A percentile compares a stretch with the other conserved stretches of the same genome.
These are phyloP conservation scores for Kurtzmaniella cleridarum DNA, from an alignment of 805 yeast genomes.

Conservation along the genomic window DNA sequence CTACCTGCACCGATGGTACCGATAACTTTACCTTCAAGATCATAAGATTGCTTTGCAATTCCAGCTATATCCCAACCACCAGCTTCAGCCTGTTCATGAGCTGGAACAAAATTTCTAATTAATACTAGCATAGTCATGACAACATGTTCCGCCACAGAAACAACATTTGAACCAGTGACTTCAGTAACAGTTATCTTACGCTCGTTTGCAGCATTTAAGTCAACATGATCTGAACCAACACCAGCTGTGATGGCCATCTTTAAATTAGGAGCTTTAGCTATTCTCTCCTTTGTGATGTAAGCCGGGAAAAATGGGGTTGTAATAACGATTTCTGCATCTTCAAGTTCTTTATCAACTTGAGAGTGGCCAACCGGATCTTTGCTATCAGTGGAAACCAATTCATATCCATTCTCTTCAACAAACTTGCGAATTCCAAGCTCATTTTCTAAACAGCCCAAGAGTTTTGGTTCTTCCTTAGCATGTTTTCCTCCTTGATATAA, in stretches of 20 bases:
- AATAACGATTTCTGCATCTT: conserved; percentile 70
- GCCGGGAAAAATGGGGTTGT: conserved; percentile 85
- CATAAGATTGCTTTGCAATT: conserved; percentile 67
- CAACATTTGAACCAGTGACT: conserved; percentile 79
- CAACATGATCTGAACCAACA: conserved; percentile 80
- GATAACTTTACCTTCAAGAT: conserved; percentile 68
- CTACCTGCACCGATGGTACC: conserved; percentile 83
- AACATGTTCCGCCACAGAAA: conserved; percentile 78
- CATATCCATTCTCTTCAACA: conserved; percentile 63
- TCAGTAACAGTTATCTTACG: conserved; percentile 64
- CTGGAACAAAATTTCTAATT: conserved; percentile 74
- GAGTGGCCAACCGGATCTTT: conserved; percentile 59
- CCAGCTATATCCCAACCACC: conserved; percentile 77
- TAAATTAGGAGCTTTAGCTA: conserved; percentile 64
- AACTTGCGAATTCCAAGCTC: conserved; percentile 66
- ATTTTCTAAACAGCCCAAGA: conserved; percentile 69
- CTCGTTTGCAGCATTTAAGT: conserved; percentile 62
- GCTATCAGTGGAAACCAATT: conserved; percentile 57
- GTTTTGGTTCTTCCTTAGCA: conserved; percentile 53
- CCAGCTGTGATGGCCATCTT: conserved; percentile 75
- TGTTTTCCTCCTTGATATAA: conserved; percentile 55
- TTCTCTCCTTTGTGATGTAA: conserved; percentile 61
- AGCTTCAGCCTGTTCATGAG: conserved; percentile 59
- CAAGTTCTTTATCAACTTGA: conserved; percentile 57
- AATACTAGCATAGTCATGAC: conserved; percentile 66